phyloP scores from a whole-genome alignment of 495 filamentous ascomycete species.

The Trichocladium uniseriatum region DNA sequence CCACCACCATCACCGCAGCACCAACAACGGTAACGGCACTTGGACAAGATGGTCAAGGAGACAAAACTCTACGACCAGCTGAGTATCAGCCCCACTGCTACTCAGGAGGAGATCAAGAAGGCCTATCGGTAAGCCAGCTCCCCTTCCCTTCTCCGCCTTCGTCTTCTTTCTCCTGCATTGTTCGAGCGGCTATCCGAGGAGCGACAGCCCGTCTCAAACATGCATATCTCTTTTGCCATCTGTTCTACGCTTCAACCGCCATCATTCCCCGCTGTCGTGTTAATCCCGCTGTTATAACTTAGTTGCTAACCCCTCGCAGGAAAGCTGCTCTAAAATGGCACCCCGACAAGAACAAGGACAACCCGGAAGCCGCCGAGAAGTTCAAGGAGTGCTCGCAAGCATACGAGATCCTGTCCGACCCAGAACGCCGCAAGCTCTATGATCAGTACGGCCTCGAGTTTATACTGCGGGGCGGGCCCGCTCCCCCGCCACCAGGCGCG shows the following conservation, averaged over 20 bases:
- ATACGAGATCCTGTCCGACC: constrained; percentile 95
- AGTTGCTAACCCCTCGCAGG: neutral
- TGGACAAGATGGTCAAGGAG: constrained; percentile 67
- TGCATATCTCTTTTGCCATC: neutral
- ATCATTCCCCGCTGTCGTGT: neutral
- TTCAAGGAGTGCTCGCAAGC: constrained; percentile 96
- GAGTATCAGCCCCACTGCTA: constrained; percentile 64
- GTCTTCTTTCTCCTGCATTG: neutral
- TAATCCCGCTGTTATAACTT: too few relatives aligned
- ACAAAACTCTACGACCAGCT: constrained; percentile 77
- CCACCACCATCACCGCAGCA: neutral
- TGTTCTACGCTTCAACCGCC: neutral
- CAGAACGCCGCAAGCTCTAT: constrained; percentile 93
- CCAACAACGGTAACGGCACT: neutral
- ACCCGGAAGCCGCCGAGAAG: constrained; percentile 71
- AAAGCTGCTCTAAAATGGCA: constrained; percentile 88
- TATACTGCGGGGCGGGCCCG: constrained; percentile 66
- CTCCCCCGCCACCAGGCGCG: constrained; percentile 49
- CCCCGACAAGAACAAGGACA: constrained; percentile 95
- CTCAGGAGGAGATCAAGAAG: constrained; percentile 94
- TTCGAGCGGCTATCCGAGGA: neutral
- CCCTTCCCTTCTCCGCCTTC: neutral
- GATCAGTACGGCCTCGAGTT: constrained; percentile 94
- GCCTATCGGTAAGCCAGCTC: constrained; percentile 63
- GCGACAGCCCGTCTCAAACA: neutral